Evolutionary conservation across 2,329 filamentous ascomycete species (phyloP).

Genomic region (Nigrospora oryzae): DNA sequence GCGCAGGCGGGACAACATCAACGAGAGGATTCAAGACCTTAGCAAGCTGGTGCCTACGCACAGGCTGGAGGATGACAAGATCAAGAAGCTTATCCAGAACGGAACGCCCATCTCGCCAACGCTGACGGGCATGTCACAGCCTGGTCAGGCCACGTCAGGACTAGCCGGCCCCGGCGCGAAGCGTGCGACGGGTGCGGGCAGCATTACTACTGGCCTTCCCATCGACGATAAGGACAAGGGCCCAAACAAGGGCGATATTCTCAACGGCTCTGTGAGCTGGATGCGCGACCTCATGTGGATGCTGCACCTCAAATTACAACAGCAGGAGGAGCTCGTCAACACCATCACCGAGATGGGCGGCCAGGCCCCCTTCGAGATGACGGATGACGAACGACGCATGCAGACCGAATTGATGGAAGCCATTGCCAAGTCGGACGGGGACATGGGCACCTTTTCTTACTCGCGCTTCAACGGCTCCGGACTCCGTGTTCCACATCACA

Average conservation of each 20-base stretch:
- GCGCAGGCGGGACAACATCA: constrained; percentile 93
- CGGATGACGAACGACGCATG: constrained; percentile 93
- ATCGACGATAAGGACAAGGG: constrained; percentile 98
- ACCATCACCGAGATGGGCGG: constrained; percentile 65
- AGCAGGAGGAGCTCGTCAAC: constrained; percentile 80
- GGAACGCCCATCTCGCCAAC: constrained; percentile 84
- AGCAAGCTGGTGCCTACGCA: constrained; percentile 89
- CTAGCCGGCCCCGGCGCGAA: constrained; percentile 78
- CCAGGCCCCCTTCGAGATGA: constrained; percentile 70
- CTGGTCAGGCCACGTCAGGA: constrained; percentile 75
- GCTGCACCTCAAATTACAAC: constrained; percentile 78
- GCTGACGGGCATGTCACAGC: constrained; percentile 58
- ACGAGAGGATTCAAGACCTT: constrained; percentile 94
- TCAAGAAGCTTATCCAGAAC: constrained; percentile 88
- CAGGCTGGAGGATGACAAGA: constrained; percentile 91
- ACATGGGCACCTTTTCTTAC: constrained; percentile 69
- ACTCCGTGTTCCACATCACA: constrained; percentile 85
- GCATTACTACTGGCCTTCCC: constrained; percentile 86
- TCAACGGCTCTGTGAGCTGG: constrained; percentile 96
- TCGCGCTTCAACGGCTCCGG: constrained; percentile 76
- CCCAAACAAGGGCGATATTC: constrained; percentile 96
- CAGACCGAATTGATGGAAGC: constrained; percentile 85
- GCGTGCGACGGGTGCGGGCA: constrained; percentile 68
- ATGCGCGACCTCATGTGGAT: constrained; percentile 98
- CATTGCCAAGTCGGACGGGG: constrained; percentile 63